phyloP scores from a whole-genome alignment of 1,284 basidiomycete genomes.

The Somion occarium region DNA sequence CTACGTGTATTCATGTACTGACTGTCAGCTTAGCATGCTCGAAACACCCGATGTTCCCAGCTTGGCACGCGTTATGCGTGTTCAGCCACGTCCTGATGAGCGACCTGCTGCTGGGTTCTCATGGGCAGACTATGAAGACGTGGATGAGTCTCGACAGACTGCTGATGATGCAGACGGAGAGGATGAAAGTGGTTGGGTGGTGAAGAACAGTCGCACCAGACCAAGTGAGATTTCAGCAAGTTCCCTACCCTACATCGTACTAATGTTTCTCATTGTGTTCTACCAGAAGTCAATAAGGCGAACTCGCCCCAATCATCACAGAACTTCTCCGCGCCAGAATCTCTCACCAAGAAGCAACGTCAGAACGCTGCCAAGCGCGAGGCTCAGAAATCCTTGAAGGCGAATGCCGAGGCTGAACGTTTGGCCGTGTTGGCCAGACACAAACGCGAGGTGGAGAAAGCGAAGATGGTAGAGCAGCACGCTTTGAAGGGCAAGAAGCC shows the following conservation, averaged over 20 bases:
- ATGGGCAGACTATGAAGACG: constrained; percentile 74
- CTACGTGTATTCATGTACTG: neutral
- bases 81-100: constrained; percentile 49
- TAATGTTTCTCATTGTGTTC: constrained; percentile 4
- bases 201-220: constrained; percentile 54
- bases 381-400: constrained; percentile 51
- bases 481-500: constrained; percentile 15
- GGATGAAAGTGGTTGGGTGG: constrained; percentile 61
- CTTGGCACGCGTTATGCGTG: constrained; percentile 57
- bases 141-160: constrained; percentile 37
- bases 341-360: constrained; percentile 60
- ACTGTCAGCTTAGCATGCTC: constrained; percentile 47
- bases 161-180: constrained; percentile 55
- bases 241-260: neutral
- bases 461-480: constrained; percentile 47
- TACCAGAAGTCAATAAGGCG: constrained; percentile 16
- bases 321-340: constrained; percentile 29
- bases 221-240: constrained; percentile 35
- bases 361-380: constrained; percentile 63
- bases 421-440: constrained; percentile 50
- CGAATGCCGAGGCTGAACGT: constrained; percentile 48
- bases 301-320: constrained; percentile 13
- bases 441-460: constrained; percentile 53
- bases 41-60: constrained; percentile 52
- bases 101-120: constrained; percentile 60